phyloP scores from a whole-genome alignment of 495 filamentous ascomycete species.

The Rusavskia elegans region DNA sequence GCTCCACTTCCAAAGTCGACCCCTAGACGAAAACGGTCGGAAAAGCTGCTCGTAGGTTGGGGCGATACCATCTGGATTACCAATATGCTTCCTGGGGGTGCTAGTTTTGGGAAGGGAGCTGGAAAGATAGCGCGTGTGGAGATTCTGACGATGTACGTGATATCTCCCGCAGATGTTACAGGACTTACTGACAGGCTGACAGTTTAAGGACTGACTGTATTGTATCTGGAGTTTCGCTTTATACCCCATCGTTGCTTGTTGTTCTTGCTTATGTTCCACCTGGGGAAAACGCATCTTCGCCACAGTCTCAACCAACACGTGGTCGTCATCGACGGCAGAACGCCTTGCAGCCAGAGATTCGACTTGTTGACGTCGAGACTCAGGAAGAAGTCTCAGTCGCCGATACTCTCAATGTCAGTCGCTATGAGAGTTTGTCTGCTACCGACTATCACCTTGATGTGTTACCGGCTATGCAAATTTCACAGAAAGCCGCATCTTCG shows the following conservation, averaged over 20 bases:
- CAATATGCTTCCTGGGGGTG: constrained; percentile 67
- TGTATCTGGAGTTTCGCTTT: constrained; percentile 90
- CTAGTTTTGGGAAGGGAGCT: constrained; percentile 48
- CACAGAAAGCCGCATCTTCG: constrained; percentile 39
- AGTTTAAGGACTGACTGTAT: constrained; percentile 92
- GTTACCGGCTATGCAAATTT: constrained; percentile 53
- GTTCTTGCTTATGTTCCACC: constrained; percentile 76
- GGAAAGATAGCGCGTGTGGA: constrained; percentile 68
- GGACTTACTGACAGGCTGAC: not conserved
- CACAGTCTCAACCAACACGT: constrained; percentile 35
- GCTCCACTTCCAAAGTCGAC: constrained; percentile 16
- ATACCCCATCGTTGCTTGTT: constrained; percentile 79
- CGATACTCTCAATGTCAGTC: constrained; percentile 65
- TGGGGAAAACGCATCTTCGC: constrained; percentile 38
- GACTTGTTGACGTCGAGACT: constrained; percentile 73
- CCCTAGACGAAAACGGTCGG: constrained; percentile 24
- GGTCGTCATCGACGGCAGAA: constrained; percentile 52
- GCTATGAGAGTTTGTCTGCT: constrained; percentile 72
- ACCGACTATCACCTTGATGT: constrained; percentile 85
- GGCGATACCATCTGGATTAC: constrained; percentile 91
- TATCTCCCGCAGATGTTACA: constrained; percentile 2
- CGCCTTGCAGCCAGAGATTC: constrained; percentile 70
- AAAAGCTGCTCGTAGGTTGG: constrained; percentile 88
- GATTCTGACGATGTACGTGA: constrained; percentile 72
- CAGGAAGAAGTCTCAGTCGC: constrained; percentile 64